Percentiles rank a stretch among this genome's conserved stretches.
phyloP scores from a whole-genome alignment of 129 eudicot genomes.

The Silybum marianum region DNA sequence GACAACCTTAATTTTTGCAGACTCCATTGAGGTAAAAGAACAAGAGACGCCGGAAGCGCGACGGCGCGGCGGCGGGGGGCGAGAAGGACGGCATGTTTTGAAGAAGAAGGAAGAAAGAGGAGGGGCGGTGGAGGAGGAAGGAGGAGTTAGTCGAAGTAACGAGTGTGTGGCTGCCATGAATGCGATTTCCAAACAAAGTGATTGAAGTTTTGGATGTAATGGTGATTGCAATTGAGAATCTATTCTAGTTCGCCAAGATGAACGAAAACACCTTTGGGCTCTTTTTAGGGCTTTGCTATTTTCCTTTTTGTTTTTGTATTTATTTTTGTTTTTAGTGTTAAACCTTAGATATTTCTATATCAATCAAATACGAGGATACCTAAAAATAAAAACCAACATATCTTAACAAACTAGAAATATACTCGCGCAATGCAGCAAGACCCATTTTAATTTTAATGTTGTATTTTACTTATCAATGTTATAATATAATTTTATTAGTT shows the following conservation, averaged over 20 bases:
- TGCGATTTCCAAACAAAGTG: conserved; percentile 11
- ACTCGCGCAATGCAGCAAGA: no score
- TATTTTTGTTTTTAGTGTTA: background rate
- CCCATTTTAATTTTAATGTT: no score
- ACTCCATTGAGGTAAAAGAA: conserved; percentile 50
- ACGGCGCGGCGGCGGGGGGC: conserved; percentile 32
- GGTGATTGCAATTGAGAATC: no score
- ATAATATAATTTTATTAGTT: no score
- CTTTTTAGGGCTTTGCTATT: background rate
- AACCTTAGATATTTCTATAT: background rate
- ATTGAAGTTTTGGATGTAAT: background rate
- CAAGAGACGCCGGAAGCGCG: conserved; percentile 35
- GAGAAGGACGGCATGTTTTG: conserved; percentile 25
- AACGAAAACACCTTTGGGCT: conserved; percentile 16
- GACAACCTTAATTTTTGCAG: conserved; percentile 94
- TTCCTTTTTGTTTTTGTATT: background rate
- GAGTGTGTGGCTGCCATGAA: conserved; percentile 31
- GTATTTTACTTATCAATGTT: no score
- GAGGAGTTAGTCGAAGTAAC: conserved; percentile 29
- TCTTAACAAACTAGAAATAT: no score
- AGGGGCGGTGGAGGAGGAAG: conserved; percentile 36
- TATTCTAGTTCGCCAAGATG: conserved; percentile 1
- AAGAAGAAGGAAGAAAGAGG: conserved; percentile 37
- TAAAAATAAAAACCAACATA: no score
- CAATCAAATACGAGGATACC: no score